These are phyloP conservation scores for Cenchrus purpureus DNA, from an alignment of 176 grass and related monocot species.

Conservation along the genomic window DNA sequence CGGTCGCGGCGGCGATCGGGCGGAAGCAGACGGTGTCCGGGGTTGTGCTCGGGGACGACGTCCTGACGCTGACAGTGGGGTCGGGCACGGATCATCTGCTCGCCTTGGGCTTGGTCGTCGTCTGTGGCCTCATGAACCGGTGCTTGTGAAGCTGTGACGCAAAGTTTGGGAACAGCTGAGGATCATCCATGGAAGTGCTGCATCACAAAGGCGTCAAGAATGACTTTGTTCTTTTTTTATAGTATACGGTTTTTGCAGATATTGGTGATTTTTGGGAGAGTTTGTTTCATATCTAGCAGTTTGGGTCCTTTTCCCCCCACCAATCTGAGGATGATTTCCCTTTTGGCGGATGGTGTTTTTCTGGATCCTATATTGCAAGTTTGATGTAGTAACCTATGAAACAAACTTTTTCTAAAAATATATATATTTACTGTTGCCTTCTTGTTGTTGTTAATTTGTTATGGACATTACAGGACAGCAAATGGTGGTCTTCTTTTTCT, in stretches of 20 bases:
- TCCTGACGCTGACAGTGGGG: constrained; percentile 63
- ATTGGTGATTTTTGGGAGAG: not conserved
- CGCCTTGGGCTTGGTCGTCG: constrained; percentile 59
- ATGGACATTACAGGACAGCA: too few relatives aligned
- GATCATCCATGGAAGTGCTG: not conserved
- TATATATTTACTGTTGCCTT: not conserved
- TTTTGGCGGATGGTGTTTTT: constrained; percentile 21
- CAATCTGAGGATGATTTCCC: not conserved
- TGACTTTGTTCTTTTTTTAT: not conserved
- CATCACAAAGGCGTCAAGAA: not conserved
- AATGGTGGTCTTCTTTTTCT: too few relatives aligned
- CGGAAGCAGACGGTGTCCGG: constrained; percentile 61
- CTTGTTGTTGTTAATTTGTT: not conserved
- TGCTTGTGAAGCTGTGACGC: constrained; percentile 14
- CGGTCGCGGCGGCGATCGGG: constrained; percentile 15
- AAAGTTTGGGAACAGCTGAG: not conserved
- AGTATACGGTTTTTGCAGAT: not conserved
- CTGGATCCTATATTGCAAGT: not conserved
- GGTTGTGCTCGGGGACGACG: constrained; percentile 62
- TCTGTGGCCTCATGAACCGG: constrained; percentile 66
- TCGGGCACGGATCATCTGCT: constrained; percentile 63
- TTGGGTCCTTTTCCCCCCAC: not conserved
- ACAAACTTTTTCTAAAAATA: not conserved
- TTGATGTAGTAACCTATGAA: not conserved
- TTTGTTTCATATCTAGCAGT: not conserved